Evolutionary conservation across 345 rosid genomes (phyloP).

Genomic region (Hevea brasiliensis): DNA sequence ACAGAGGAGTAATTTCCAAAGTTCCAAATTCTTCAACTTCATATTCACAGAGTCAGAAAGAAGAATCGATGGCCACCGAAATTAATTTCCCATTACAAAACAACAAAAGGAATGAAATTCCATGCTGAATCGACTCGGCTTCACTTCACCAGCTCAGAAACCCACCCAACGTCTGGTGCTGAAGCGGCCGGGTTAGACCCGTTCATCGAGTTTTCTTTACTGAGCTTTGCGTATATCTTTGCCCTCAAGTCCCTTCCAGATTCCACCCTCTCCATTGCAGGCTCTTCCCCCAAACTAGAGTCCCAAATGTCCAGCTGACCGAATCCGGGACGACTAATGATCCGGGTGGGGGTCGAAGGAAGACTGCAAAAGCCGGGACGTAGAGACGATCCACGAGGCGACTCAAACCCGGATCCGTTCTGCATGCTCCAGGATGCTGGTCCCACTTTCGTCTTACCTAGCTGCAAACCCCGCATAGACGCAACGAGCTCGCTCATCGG

Average conservation of each 20-base stretch:
- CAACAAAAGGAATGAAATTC: constrained; percentile 12
- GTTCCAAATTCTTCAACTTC: constrained; percentile 16
- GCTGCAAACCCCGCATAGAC: constrained; percentile 44
- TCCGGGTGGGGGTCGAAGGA: constrained; percentile 37
- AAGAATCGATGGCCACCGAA: constrained; percentile 27
- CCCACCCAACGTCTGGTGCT: constrained; percentile 46
- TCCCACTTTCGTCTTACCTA: constrained; percentile 30
- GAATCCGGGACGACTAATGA: constrained; percentile 15
- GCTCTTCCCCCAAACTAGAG: constrained; percentile 36
- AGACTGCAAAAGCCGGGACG: constrained; percentile 33
- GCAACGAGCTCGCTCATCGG: constrained; percentile 35
- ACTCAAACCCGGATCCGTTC: constrained; percentile 31
- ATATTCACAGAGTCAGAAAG: constrained; percentile 34
- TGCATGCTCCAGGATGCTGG: constrained; percentile 40
- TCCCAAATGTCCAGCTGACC: constrained; percentile 44
- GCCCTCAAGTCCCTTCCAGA: constrained; percentile 65
- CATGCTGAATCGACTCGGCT: neutral
- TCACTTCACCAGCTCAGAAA: constrained; percentile 47
- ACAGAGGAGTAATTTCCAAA: constrained; percentile 25
- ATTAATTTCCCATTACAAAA: constrained; percentile 1
- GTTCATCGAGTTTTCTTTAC: constrained; percentile 50
- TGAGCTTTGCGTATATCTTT: constrained; percentile 47
- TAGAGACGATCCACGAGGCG: constrained; percentile 37
- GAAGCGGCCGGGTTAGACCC: constrained; percentile 26
- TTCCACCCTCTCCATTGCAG: constrained; percentile 64